Conservation (phyloP, 2,329 filamentous ascomycete genomes). For the Colletotrichum chrysophilum region DNA sequence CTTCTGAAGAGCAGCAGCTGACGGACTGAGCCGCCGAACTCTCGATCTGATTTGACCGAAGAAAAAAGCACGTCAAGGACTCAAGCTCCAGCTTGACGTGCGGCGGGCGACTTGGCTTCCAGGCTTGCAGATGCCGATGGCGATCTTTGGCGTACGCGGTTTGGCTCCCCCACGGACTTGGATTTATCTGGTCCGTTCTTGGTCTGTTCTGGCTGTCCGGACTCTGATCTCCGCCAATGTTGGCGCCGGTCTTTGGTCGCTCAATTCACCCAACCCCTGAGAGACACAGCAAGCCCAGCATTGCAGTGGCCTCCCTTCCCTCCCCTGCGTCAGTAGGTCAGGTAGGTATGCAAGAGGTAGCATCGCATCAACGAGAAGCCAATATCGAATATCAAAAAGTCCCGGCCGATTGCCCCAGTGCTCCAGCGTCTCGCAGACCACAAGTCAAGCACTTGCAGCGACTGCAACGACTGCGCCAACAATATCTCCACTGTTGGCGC, state of each 20-base stretch:
- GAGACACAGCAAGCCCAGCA: conserved; percentile 2
- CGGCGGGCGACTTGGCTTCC: background rate
- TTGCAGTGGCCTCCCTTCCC: background rate
- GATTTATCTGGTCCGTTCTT: background rate
- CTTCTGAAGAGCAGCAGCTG: background rate
- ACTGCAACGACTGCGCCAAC: conserved; percentile 11
- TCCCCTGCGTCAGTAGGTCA: background rate
- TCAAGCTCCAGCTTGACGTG: background rate
- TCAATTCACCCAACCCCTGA: conserved; percentile 12
- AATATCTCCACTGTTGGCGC: conserved; percentile 1
- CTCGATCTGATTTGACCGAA: background rate
- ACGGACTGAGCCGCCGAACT: background rate
- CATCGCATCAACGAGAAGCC: background rate
- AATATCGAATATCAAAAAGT: background rate
- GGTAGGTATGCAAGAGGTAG: background rate
- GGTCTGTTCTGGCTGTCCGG: background rate
- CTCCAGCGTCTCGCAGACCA: background rate
- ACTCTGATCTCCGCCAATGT: background rate
- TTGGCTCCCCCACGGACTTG: conserved; percentile 6
- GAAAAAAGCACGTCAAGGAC: background rate
- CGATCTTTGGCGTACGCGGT: conserved; percentile 8
- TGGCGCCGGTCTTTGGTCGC: background rate
- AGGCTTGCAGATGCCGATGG: conserved; percentile 5
- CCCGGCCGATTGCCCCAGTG: background rate
- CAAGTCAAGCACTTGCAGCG: background rate